Percentiles rank a stretch among this genome's conserved stretches.
Evolutionary conservation across 257 asterid species (phyloP).

Genomic region (Forsythia suspensa): DNA sequence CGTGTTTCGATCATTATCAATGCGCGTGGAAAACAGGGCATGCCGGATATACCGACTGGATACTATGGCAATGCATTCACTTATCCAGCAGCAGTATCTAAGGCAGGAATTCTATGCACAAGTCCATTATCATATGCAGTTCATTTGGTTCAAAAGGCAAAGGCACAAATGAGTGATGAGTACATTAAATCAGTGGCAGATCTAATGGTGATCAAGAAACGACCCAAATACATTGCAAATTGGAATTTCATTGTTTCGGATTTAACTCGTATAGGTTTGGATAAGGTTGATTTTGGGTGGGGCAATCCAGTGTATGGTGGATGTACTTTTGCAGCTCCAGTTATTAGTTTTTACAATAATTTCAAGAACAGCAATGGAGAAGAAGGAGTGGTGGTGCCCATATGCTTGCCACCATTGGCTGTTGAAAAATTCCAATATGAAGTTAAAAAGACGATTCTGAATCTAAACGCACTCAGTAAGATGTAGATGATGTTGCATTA

Average conservation of each 20-base stretch:
- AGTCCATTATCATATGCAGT: constrained; percentile 13
- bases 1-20: not conserved
- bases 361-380: not conserved
- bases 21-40: not conserved
- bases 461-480: not conserved
- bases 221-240: not conserved
- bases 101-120: not conserved
- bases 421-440: constrained; percentile 18
- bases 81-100: constrained; percentile 15
- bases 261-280: not conserved
- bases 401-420: constrained; percentile 21
- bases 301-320: constrained; percentile 14
- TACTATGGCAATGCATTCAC: constrained; percentile 25
- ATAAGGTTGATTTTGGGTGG: constrained; percentile 20
- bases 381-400: constrained; percentile 14
- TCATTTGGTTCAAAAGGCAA: not conserved
- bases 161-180: constrained; percentile 10
- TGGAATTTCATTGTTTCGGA: constrained; percentile 17
- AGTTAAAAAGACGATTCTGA: not conserved
- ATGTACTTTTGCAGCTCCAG: not conserved
- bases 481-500: too few relatives aligned
- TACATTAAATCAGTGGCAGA: constrained; percentile 22
- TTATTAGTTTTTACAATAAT: not conserved
- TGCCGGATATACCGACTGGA: not conserved
- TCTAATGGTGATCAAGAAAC: constrained; percentile 14